phyloP scores from a whole-genome alignment of 2,329 filamentous ascomycete genomes.

The Colletotrichum tofieldiae region DNA sequence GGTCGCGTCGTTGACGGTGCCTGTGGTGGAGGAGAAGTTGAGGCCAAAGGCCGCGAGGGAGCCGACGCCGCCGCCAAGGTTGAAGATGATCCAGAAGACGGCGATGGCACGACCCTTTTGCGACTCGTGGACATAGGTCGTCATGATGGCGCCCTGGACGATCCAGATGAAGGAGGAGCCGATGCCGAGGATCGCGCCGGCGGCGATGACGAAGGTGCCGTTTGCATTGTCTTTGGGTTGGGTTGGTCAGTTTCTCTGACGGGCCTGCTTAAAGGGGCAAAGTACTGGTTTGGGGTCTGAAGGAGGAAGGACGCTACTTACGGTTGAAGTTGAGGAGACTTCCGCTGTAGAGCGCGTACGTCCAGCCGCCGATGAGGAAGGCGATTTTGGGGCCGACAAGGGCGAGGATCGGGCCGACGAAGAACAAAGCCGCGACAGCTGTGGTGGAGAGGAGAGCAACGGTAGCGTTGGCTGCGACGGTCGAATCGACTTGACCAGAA shows the following conservation, averaged over 20 bases:
- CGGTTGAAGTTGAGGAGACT: slow-evolving; percentile 61
- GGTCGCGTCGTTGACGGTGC: slow-evolving; percentile 64
- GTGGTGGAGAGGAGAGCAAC: slow-evolving; percentile 61
- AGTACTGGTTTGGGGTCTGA: slow-evolving; percentile 50
- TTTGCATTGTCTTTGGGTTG: slow-evolving; percentile 54
- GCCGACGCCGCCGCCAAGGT: slow-evolving; percentile 61
- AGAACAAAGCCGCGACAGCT: slow-evolving; percentile 59
- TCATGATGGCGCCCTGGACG: slow-evolving; percentile 65
- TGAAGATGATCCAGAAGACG: slow-evolving; percentile 63
- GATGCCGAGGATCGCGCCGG: slow-evolving; percentile 62
- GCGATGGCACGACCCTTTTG: slow-evolving; percentile 61
- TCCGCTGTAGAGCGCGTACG: slow-evolving; percentile 62
- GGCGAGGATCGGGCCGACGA: slow-evolving; percentile 61
- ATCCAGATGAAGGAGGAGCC: slow-evolving; percentile 63
- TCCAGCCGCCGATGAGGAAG: slow-evolving; percentile 62
- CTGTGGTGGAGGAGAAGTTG: slow-evolving; percentile 58
- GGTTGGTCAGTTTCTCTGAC: slow-evolving; percentile 45
- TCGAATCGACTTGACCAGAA: slow-evolving; percentile 61
- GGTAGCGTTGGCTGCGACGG: slow-evolving; percentile 62
- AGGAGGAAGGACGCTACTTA: slow-evolving; percentile 56
- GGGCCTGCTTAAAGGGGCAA: neutral
- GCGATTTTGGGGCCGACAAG: slow-evolving; percentile 59
- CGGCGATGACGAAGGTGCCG: slow-evolving; percentile 60
- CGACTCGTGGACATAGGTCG: slow-evolving; percentile 59
- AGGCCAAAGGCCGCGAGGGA: slow-evolving; percentile 61